Conservation (phyloP, 176 grass and related monocot genomes). For the Cenchrus purpureus region DNA sequence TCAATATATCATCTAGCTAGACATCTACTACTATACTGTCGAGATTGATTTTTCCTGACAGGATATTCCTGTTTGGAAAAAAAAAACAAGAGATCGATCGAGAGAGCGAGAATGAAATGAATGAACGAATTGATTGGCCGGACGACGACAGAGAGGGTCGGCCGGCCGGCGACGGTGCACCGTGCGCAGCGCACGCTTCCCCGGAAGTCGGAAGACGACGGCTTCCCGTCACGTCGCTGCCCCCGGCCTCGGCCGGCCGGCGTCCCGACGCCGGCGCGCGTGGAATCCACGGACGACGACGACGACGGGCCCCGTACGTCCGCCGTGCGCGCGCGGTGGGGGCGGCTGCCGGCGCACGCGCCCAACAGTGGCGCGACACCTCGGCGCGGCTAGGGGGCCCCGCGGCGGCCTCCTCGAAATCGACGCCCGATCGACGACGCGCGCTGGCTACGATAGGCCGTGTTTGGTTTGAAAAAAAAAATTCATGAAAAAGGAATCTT, state of each 20-base stretch:
- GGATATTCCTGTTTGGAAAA: no score
- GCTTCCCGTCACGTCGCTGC: not conserved
- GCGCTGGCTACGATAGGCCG: not conserved
- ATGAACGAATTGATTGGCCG: no score
- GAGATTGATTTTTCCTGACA: no score
- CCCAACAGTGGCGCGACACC: slow-evolving; percentile 17
- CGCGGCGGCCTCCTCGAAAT: not conserved
- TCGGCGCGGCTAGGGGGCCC: not conserved
- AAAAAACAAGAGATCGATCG: no score
- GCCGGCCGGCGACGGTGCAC: not conserved
- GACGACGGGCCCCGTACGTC: not conserved
- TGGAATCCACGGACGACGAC: not conserved
- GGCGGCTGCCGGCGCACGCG: not conserved
- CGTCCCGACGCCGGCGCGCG: no score
- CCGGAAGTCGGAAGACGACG: not conserved
- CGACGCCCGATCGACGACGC: not conserved
- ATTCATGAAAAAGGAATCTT: no score
- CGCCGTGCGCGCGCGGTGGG: not conserved
- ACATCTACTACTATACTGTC: no score
- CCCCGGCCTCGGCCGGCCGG: no score
- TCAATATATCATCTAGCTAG: no score
- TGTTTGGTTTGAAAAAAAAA: no score
- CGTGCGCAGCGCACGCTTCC: not conserved
- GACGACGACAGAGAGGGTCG: no score
- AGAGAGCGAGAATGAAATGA: no score